A percentile compares a stretch with the other conserved stretches of the same genome.
phyloP scores from a whole-genome alignment of 495 filamentous ascomycete species.

The Cladorrhinum samala region DNA sequence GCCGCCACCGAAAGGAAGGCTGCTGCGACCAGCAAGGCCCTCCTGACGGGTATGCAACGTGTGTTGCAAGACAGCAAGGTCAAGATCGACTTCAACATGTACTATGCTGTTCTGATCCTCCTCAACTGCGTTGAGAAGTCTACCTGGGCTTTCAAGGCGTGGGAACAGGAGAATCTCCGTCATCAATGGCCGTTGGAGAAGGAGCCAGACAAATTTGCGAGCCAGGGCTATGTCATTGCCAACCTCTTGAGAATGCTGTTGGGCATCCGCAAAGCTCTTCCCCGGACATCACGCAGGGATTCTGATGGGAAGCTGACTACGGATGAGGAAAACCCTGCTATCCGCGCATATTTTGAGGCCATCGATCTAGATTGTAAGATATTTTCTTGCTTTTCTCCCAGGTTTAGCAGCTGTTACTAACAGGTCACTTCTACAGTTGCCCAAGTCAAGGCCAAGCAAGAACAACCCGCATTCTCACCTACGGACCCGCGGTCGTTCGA shows the following conservation, averaged over 20 bases:
- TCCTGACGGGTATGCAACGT: slow-evolving; percentile 71
- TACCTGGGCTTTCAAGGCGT: slow-evolving; percentile 73
- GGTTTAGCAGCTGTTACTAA: background rate
- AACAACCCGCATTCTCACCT: slow-evolving; percentile 52
- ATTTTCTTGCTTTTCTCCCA: background rate
- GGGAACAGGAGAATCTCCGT: slow-evolving; percentile 55
- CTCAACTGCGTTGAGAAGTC: slow-evolving; percentile 77
- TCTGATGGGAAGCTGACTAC: slow-evolving; percentile 50
- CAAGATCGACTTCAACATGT: slow-evolving; percentile 64
- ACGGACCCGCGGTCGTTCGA: slow-evolving; percentile 62
- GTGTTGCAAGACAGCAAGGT: slow-evolving; percentile 67
- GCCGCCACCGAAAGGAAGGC: slow-evolving; percentile 71
- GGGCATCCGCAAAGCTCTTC: slow-evolving; percentile 63
- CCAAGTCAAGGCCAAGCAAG: slow-evolving; percentile 34
- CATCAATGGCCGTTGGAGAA: slow-evolving; percentile 66
- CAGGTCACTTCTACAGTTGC: slow-evolving; percentile 19
- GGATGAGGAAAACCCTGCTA: slow-evolving; percentile 47
- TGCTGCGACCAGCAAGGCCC: slow-evolving; percentile 53
- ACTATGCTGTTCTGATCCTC: slow-evolving; percentile 65
- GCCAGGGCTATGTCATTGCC: slow-evolving; percentile 66
- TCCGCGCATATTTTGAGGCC: slow-evolving; percentile 54
- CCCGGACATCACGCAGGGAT: slow-evolving; percentile 48
- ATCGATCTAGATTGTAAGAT: slow-evolving; percentile 56
- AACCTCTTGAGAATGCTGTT: slow-evolving; percentile 70
- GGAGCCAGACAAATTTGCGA: slow-evolving; percentile 56